Percentiles rank a stretch among this genome's conserved stretches.
Evolutionary conservation across 495 filamentous ascomycete genomes (phyloP).

Genomic region (Daldinia loculata): DNA sequence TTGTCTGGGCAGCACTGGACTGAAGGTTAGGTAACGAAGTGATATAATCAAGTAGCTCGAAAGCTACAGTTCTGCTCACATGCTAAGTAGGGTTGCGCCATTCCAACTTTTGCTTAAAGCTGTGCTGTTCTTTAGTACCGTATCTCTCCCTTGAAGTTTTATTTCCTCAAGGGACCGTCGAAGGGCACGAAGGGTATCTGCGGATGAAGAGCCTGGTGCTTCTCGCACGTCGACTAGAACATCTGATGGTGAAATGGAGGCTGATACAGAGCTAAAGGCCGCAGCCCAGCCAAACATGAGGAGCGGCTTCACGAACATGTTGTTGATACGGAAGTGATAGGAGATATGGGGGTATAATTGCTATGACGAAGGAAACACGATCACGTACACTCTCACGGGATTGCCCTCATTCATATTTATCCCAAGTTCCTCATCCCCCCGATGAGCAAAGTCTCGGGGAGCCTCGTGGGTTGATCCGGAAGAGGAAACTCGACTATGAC

Average conservation of each 20-base stretch:
- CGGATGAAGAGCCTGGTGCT: conserved; percentile 22
- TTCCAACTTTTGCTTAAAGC: conserved; percentile 53
- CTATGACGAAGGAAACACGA: neutral
- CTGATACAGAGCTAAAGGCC: conserved; percentile 17
- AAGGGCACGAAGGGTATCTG: conserved; percentile 29
- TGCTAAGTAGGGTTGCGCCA: conserved; percentile 48
- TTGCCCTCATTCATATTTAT: conserved; percentile 18
- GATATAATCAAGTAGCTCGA: neutral
- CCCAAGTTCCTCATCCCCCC: conserved; percentile 5
- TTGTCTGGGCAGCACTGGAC: conserved; percentile 9
- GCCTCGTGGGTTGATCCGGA: conserved; percentile 1
- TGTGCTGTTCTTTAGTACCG: conserved; percentile 48
- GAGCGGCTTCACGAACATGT: conserved; percentile 21
- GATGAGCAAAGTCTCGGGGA: neutral
- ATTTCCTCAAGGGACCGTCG: conserved; percentile 20
- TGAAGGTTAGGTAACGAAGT: conserved; percentile 4
- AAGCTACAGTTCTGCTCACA: conserved; percentile 27
- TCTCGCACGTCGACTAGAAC: conserved; percentile 24
- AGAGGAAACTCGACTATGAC: conserved; percentile 19
- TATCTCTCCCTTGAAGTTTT: conserved; percentile 27
- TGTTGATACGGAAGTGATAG: conserved; percentile 4
- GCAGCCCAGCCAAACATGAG: conserved; percentile 16
- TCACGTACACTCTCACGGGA: neutral
- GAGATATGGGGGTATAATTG: neutral
- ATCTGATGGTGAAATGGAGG: conserved; percentile 16